Evolutionary conservation across 2,329 filamentous ascomycete species (phyloP), one percentile per base, ranked within the genome.

Genomic region (Hysterium pulicare): DNA sequence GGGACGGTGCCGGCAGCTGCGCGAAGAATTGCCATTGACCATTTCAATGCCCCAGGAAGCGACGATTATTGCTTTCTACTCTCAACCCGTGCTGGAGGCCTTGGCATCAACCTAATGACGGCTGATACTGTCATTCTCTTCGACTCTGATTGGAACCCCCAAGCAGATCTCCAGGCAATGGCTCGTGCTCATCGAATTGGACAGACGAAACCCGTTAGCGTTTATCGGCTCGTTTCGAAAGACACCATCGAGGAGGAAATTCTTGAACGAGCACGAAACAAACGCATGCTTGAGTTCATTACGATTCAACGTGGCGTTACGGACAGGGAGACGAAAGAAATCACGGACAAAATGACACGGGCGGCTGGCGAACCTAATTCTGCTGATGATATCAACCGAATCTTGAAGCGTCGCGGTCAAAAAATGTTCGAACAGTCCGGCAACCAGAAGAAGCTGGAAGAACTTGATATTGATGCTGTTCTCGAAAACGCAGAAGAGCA

Each of bases 81-180:
- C 1, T 98, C 93, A 2, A 98, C 93, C 1, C 83, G 93, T 59
- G 93, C 93, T 41, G 93, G 93, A 74, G 93, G 93, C 66, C 77
- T 98, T n/a, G 93, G 93, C 48, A 98, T 98, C 74, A 98, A 98
- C 58, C 71, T 98, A 41, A 98, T 97, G 89, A 97, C 93, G 19
- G 93, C 93, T 6, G 94, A 98, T 60, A 98, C 93, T 1, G 93
- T 98, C 51, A 84, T 98, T 56, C 85, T 98, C 33, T 98, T 97
- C 58, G 94, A 98, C 66, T 97, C 93, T 0, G 90, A 96, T 60
- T 98, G 94, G 93, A 98, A 98, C 55, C 94, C 93, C 15, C 93
- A 98, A 66, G 93, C 93, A 5, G 94, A 98, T 73, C 73, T 98
- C 53, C 93, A 98, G 66, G 93, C 93, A 31, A 98, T 98, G 93